phyloP scores from a whole-genome alignment of 2,329 filamentous ascomycete species.

The Fusarium vanettenii region DNA sequence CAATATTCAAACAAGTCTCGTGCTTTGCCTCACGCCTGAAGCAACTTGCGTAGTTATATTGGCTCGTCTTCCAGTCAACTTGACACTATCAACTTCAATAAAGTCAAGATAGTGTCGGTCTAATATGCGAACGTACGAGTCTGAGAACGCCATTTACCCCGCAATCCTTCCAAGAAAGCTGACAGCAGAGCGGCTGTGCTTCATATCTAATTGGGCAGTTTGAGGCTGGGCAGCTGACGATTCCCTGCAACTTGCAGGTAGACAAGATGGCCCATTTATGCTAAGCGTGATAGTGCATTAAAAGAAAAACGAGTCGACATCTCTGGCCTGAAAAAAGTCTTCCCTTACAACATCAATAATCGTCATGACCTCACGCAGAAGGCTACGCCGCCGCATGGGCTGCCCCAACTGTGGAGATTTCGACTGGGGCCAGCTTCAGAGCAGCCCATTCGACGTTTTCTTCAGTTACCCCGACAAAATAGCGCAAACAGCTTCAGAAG shows the following conservation, averaged over 20 bases:
- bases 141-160: not conserved
- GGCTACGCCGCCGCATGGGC: not conserved
- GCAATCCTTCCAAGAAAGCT: not conserved
- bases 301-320: not conserved
- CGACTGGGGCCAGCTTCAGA: conserved; percentile 6
- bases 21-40: no score
- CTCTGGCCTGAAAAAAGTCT: not conserved
- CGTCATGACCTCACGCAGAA: not conserved
- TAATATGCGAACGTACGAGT: not conserved
- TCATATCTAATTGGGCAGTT: not conserved
- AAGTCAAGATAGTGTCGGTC: not conserved
- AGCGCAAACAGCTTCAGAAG: not conserved
- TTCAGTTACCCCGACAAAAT: not conserved
- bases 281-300: not conserved
- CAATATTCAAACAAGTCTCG: no score
- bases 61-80: not conserved
- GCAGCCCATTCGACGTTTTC: not conserved
- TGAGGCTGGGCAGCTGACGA: not conserved
- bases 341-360: not conserved
- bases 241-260: not conserved
- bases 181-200: not conserved
- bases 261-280: not conserved
- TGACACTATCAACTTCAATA: not conserved
- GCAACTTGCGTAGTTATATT: not conserved
- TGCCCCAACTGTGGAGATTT: conserved; percentile 8